Base-by-base conservation (phyloP, 441 rosid genomes). In the Mallotus repandus region DNA sequence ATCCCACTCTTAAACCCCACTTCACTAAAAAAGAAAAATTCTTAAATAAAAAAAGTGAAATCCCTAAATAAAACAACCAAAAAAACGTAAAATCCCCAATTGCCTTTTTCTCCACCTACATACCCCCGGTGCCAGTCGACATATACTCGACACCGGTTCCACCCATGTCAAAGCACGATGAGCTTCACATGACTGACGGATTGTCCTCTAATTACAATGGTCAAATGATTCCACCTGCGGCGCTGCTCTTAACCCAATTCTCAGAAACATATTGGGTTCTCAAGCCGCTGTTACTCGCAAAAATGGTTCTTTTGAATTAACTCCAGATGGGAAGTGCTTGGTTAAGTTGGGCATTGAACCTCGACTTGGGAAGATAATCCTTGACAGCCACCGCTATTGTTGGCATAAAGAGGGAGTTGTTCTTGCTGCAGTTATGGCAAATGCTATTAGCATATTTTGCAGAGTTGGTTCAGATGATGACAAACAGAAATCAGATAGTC, bases 361-460 rank as follows among this genome's bases (percentile, higher is more conserved):
- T 64, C 89, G 89, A 66, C 97, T 92, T 63, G 99, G 97, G 48
- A 95, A 92, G 80, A 70, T 95, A 52, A 88, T 95, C 63, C 81
- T 85, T 71, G 81, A 88, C 76, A 89, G 96, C 82, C 79, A 78
- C 74, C 68, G 38, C 62, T 56, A 71, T 74, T 66, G 83, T 70
- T 80, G 89, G 91, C 81, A 85, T 63, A 91, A 84, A 78, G 99
- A 94, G 80, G 99, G 99, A 57, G 71, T 89, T 82, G 90, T 88
- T 82, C 98, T 95, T 77, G 99, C 97, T 78, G 91, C 97, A 73
- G 89, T 91, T 68, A 92, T 91, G 96, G 88, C 95, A 64, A 95
- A 95, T 77, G 90, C 98, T 4, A 92, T 91, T 73, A 89, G 87
- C 83, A 87, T 95, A 78, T 95, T 95, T 78, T 95, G 98, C 76